Base-by-base conservation (phyloP, 106 monocot species). In the Allium cepa region DNA sequence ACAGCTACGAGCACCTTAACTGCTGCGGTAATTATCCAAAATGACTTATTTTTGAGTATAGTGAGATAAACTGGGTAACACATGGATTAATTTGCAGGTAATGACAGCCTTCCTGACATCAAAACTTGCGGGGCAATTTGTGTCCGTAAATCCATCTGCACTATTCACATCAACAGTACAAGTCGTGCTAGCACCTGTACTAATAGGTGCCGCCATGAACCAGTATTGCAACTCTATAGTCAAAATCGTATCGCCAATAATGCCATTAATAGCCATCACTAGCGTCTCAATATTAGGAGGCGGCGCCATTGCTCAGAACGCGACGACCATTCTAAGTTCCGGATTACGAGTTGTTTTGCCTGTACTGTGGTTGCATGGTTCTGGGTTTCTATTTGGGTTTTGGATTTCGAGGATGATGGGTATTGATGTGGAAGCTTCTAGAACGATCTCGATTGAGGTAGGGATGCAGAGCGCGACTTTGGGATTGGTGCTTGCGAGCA, bases 101-200 rank as follows among this genome's bases (percentile, higher is more conserved):
- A 79, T 89, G 86, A 97, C 96, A 22, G 88, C 96, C 56, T 78
- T 89, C 12, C 72, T 97, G 12, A 92, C 96, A 58, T 89, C 92
- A 46, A 86, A 89, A 80, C 88, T 97, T 45, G 96, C 86, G 18
- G 96, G 96, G 8, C 96, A 97, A 70, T 97, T 78, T 79, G 92
- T 97, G 53, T 84, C 96, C 17, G 92, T 97, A 10, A 89, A 97
- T 75, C 86, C 92, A 46, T 36, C 59, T 13, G 92, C 84, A 4
- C 85, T 97, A 47, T 92, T 92, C 53, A 75, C 80, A 49, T 97
- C 92, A 26, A 97, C 96, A 17, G 77, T 87, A 13, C 96, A 96
- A 88, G 84, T 87, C 50, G 91, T 85, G 52, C 87, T 92, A 56
- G 87, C 91, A 10, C 91, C 91, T 15, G 84, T 92, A 47, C 56